Evolutionary conservation across 2,329 filamentous ascomycete species (phyloP), one percentile per base, ranked within the genome.

Genomic region (Arthrobotrys sphaeroides): DNA sequence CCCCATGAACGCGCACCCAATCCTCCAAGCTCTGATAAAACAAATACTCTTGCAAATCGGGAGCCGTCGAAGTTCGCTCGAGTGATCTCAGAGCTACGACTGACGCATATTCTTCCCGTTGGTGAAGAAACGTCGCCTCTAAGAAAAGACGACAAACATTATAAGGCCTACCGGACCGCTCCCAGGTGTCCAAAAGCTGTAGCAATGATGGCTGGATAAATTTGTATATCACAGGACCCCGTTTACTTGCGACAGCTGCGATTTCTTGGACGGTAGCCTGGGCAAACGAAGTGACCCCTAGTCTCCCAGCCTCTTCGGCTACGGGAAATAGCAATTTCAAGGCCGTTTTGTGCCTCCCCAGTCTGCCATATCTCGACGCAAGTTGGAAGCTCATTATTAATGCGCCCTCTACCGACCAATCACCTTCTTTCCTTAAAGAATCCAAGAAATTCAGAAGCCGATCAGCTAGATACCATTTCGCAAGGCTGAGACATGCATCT

Each of bases 11-110:
- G n/a, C 16, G 5, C n/a, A 40, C 36, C 36, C 36, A 43, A 22
- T 43, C 3, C 13, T 43, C 40, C 40, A 43, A 43, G 4, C 16
- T 43, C 18, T 43, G 16, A 2, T 9, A 43, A 18, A 7, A 20
- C 40, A 80, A 59, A 45, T 28, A 72, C 16, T 33, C 78, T 4
- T 61, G 31, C 36, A 24, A 64, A 36, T n/a, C 28, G 45, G 26
- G 45, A 20, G 24, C n/a, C n/a, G n/a, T n/a, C n/a, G n/a, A n/a
- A n/a, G 1, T 33, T 3, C 16, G 22, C 40, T 18, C 12, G 3
- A 43, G 40, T 2, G 40, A 20, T 10, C 16, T 43, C 4, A 43
- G 16, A 9, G 40, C 40, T 12, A 43, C 1, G 6, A 10, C 43
- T 10, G 20, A 24, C 5, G 10, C 10, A 24, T 26, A 24, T 47